Evolutionary conservation across 2,329 filamentous ascomycete genomes (phyloP).

Genomic region (Nakataea oryzae): DNA sequence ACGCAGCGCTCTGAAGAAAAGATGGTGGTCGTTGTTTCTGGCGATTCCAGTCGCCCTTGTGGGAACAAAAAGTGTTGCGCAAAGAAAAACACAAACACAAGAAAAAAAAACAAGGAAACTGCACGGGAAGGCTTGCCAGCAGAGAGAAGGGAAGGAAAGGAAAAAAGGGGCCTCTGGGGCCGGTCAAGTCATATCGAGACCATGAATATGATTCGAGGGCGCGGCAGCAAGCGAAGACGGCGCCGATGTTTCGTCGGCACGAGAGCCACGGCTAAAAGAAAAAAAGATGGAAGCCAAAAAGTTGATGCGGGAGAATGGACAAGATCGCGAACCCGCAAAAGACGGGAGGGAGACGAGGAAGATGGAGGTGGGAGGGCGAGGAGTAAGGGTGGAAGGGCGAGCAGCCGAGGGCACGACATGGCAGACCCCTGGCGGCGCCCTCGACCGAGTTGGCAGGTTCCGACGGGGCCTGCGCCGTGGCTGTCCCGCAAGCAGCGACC

Average conservation of each 20-base stretch:
- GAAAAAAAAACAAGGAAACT: conserved; percentile 16
- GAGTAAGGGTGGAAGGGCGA: background rate
- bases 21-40: conserved; percentile 6
- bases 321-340: conserved; percentile 6
- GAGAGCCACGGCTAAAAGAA: too few species aligned
- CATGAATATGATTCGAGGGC: conserved; percentile 20
- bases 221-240: conserved; percentile 2
- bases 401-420: conserved; percentile 8
- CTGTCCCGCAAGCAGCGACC: too few species aligned
- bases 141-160: conserved; percentile 11
- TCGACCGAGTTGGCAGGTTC: background rate
- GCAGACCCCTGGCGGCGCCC: too few species aligned
- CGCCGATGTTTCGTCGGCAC: background rate
- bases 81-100: conserved; percentile 15
- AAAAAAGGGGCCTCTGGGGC: conserved; percentile 26
- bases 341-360: conserved; percentile 12
- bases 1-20: background rate
- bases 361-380: conserved; percentile 5
- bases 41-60: conserved; percentile 33
- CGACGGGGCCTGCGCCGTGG: background rate
- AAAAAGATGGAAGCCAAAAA: conserved; percentile 7
- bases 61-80: conserved; percentile 15
- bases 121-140: conserved; percentile 7
- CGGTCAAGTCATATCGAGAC: conserved; percentile 24
- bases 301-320: conserved; percentile 17